Base-by-base conservation (phyloP, 148 eudicot species). In the Pharnaceum exiguum region DNA sequence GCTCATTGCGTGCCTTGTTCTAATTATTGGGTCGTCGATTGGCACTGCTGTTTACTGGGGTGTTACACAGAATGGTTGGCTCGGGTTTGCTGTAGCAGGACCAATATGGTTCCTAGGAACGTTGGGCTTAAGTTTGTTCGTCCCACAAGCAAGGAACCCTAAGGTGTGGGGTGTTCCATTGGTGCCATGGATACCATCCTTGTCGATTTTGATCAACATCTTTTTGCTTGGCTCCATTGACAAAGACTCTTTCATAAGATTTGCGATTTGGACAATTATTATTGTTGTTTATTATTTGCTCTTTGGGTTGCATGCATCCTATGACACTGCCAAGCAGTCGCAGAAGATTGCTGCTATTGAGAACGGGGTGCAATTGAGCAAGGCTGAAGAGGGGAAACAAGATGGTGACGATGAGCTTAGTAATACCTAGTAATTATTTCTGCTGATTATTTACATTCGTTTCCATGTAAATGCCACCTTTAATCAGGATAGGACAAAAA, bases 111-210 rank as follows among this genome's bases (percentile, higher is more conserved):
- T 82, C 26, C 6, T 75, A 2, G 66, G 73, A 0, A 86, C 95
- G 0, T 46, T 68, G 18, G 73, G 74, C 8, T 37, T 80, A 2
- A 37, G 40, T 10, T 5, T 76, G 7, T 39, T 55, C 7, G 78
- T 82, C 2, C 74, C 77, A 16, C 65, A 71, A 39, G 89, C 86
- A 1, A 74, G 73, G 35, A 18, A 46, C 0, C 78, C 93, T 0
- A 82, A 46, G 55, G 2, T 67, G 0, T 85, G 87, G 87, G 93
- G 90, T 2, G 85, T 71, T 1, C 95, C 95, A 1, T 38, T 81
- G 27, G 81, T 87, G 35, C 95, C 95, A 0, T 87, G 82, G 82
- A 24, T 85, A 18, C 93, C 93, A 4, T 82, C 93, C 0, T 55
- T 65, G 0, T 70, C 78, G 3, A 68, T 85, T 10, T 72, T 75